Conservation (phyloP, 331 rosid species). For the Prunus yedoensis region DNA sequence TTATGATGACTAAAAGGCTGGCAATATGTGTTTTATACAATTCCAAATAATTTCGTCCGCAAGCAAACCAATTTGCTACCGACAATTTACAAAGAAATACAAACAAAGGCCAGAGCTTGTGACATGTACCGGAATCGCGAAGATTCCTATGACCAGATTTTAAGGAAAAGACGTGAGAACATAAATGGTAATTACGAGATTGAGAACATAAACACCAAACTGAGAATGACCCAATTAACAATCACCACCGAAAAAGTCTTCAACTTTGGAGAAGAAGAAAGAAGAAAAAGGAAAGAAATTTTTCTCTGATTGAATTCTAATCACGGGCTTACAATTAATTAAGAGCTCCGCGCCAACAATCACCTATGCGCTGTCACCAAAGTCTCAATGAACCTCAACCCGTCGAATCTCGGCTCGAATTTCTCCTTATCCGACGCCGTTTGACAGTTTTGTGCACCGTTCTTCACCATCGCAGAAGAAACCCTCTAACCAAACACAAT, state of each 20-base stretch:
- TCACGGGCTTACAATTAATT: neutral
- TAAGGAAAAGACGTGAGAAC: neutral
- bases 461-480: slow-evolving; percentile 14
- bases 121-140: neutral
- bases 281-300: neutral
- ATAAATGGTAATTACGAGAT: neutral
- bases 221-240: slow-evolving; percentile 3
- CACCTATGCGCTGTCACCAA: slow-evolving; percentile 63
- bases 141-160: neutral
- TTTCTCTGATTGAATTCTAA: neutral
- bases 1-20: too few species aligned
- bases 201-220: slow-evolving; percentile 6
- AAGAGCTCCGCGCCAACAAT: neutral
- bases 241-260: neutral
- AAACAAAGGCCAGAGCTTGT: neutral
- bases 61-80: neutral
- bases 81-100: neutral
- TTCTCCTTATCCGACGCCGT: slow-evolving; percentile 38
- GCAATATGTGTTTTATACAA: neutral
- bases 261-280: neutral
- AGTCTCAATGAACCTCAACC: slow-evolving; percentile 56
- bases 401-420: slow-evolving; percentile 59
- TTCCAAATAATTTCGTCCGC: neutral
- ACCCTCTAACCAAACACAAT: slow-evolving; percentile 14
- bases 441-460: neutral